These are phyloP conservation scores for Suillus discolor DNA, from an alignment of 768 basidiomycete species.

Conservation along the genomic window DNA sequence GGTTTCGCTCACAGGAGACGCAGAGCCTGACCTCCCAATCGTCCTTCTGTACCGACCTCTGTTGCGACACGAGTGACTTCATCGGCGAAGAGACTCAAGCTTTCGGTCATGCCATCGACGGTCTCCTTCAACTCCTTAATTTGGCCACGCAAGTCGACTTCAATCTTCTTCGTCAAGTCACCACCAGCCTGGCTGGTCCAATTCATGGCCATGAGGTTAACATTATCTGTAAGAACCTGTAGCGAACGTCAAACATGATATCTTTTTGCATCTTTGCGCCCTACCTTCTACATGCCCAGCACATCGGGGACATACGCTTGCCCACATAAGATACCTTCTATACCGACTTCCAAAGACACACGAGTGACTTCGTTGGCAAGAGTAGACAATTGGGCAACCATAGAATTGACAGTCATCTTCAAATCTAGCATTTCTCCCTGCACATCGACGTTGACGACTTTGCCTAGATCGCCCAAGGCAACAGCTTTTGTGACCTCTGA, in stretches of 20 bases:
- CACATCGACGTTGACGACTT: conserved; percentile 88
- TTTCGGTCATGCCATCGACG: conserved; percentile 94
- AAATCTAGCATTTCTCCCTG: conserved; percentile 92
- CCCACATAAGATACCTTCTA: conserved; percentile 90
- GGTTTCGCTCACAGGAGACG: too few species aligned
- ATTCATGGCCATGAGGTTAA: conserved; percentile 90
- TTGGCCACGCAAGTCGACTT: conserved; percentile 90
- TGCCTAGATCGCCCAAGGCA: conserved; percentile 80
- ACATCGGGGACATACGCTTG: conserved; percentile 92
- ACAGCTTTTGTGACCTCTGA: conserved; percentile 82
- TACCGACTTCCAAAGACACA: conserved; percentile 93
- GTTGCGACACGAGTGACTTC: conserved; percentile 87
- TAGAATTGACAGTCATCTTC: conserved; percentile 79
- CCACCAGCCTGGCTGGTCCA: conserved; percentile 89
- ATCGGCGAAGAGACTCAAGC: conserved; percentile 81
- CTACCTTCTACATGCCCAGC: conserved; percentile 91
- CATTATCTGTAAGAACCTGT: conserved; percentile 71
- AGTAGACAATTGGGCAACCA: conserved; percentile 73
- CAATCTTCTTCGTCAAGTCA: conserved; percentile 92
- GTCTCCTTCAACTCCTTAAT: conserved; percentile 90
- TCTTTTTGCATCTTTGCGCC: conserved; percentile 25
- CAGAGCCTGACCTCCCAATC: conserved; percentile 88
- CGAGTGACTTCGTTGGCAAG: conserved; percentile 85
- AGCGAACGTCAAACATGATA: not conserved
- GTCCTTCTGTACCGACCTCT: conserved; percentile 97